A percentile compares a stretch with the other conserved stretches of the same genome.
Evolutionary conservation across 352 stramenopile species (phyloP).

Genomic region (Phytophthora citrophthora): DNA sequence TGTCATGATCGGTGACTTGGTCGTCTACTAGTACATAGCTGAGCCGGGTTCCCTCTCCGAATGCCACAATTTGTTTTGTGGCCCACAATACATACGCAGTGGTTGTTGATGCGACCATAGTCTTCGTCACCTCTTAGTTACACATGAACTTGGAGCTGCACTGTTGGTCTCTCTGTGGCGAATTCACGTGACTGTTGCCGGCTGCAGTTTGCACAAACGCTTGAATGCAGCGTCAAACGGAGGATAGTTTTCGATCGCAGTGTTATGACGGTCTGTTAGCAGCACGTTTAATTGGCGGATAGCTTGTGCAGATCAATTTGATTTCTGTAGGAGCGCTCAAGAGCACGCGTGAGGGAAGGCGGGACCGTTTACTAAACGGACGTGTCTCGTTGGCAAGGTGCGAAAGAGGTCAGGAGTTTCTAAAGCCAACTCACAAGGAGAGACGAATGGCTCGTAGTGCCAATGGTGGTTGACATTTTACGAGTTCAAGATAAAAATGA

Average conservation of each 20-base stretch:
- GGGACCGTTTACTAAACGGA: background rate
- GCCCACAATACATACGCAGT: background rate
- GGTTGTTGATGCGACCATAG: conserved; percentile 1
- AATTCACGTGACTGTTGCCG: too few relatives aligned
- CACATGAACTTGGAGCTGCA: background rate
- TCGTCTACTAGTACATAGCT: conserved; percentile 7
- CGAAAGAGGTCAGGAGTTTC: too few relatives aligned
- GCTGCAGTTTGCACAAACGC: too few relatives aligned
- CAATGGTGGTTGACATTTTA: too few relatives aligned
- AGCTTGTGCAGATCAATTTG: conserved; percentile 4
- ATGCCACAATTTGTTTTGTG: background rate
- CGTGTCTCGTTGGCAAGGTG: background rate
- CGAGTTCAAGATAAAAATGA: too few relatives aligned
- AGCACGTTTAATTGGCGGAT: conserved; percentile 7
- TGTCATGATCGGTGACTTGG: conserved; percentile 6
- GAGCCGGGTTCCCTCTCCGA: conserved; percentile 7
- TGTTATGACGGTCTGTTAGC: background rate
- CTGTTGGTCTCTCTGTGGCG: too few relatives aligned
- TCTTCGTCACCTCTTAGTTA: background rate
- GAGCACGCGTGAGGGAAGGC: conserved; percentile 1
- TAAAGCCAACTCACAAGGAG: too few relatives aligned
- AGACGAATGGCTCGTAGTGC: too few relatives aligned
- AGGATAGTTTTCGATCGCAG: conserved; percentile 11
- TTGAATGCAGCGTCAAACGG: too few relatives aligned
- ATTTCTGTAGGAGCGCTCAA: background rate